These are phyloP conservation scores for Chrysanthemum seticuspe DNA, from an alignment of 129 eudicot genomes.

Conservation along the genomic window DNA sequence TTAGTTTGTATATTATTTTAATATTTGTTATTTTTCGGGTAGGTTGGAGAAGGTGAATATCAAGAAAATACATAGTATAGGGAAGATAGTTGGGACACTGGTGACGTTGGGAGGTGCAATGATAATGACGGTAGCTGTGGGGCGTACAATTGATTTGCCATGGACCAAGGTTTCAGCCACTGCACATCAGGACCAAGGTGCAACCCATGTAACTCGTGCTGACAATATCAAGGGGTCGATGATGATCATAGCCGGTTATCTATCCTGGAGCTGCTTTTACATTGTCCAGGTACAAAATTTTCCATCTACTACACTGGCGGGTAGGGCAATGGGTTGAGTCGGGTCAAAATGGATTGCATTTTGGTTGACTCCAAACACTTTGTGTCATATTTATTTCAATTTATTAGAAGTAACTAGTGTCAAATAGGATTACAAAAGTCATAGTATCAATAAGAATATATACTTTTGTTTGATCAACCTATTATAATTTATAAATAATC, in stretches of 20 bases:
- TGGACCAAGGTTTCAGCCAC: constrained; percentile 24
- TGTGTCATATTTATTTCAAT: too few species aligned
- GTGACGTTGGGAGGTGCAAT: constrained; percentile 66
- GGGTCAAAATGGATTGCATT: too few species aligned
- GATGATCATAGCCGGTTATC: constrained; percentile 35
- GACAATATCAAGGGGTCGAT: constrained; percentile 34
- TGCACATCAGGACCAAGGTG: neutral
- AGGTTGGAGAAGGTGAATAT: constrained; percentile 57
- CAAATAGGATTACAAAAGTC: too few species aligned
- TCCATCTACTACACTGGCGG: neutral
- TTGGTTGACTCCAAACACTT: too few species aligned
- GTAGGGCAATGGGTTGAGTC: too few species aligned
- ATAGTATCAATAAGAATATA: too few species aligned
- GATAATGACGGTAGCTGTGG: constrained; percentile 60
- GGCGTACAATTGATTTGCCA: constrained; percentile 45
- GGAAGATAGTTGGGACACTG: constrained; percentile 58
- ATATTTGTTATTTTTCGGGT: neutral
- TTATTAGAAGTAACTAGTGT: too few species aligned
- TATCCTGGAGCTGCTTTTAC: constrained; percentile 33
- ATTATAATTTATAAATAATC: too few species aligned
- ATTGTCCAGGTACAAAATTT: constrained; percentile 34
- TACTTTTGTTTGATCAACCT: too few species aligned
- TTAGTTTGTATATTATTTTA: neutral
- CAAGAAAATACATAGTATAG: constrained; percentile 50
- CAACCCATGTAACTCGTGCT: constrained; percentile 14